phyloP scores from a whole-genome alignment of 139 green algal species.

The Astrephomene gubernaculifera region DNA sequence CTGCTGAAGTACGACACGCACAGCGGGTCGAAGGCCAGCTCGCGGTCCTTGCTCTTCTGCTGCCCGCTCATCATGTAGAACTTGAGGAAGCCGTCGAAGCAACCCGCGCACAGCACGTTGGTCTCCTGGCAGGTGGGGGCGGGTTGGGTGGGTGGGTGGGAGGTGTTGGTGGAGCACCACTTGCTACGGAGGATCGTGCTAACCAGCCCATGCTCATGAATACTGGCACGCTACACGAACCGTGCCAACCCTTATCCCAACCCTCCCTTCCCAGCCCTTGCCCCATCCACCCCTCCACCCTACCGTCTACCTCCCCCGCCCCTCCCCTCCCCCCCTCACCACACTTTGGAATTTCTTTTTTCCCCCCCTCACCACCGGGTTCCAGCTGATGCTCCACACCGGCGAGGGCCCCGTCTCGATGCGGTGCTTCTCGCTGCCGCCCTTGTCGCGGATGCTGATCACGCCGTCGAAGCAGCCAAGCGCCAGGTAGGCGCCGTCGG shows the following conservation, averaged over 20 bases:
- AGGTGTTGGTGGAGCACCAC: not conserved
- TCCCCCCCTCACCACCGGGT: slow-evolving; percentile 51
- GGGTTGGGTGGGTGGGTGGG: too few species aligned
- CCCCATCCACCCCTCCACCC: not conserved
- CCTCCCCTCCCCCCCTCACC: too few species aligned
- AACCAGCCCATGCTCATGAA: too few species aligned
- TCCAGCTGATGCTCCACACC: slow-evolving; percentile 82
- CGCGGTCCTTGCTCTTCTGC: slow-evolving; percentile 72
- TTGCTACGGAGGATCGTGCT: too few species aligned
- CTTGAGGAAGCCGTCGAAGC: slow-evolving; percentile 79
- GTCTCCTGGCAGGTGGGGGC: slow-evolving; percentile 26
- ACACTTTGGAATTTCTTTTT: not conserved
- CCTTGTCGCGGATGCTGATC: slow-evolving; percentile 80
- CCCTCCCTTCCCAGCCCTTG: too few species aligned
- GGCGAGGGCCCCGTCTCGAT: slow-evolving; percentile 71
- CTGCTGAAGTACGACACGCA: slow-evolving; percentile 70
- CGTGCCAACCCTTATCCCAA: too few species aligned
- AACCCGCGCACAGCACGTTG: slow-evolving; percentile 74
- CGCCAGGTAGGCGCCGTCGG: slow-evolving; percentile 82
- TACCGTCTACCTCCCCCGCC: too few species aligned
- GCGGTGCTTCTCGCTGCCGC: slow-evolving; percentile 73
- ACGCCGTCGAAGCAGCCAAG: slow-evolving; percentile 81
- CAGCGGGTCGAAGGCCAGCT: slow-evolving; percentile 72
- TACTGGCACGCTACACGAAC: too few species aligned
- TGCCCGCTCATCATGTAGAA: slow-evolving; percentile 79